These are phyloP conservation scores for Colletotrichum musicola DNA, from an alignment of 2,329 filamentous ascomycete species.

Conservation along the genomic window DNA sequence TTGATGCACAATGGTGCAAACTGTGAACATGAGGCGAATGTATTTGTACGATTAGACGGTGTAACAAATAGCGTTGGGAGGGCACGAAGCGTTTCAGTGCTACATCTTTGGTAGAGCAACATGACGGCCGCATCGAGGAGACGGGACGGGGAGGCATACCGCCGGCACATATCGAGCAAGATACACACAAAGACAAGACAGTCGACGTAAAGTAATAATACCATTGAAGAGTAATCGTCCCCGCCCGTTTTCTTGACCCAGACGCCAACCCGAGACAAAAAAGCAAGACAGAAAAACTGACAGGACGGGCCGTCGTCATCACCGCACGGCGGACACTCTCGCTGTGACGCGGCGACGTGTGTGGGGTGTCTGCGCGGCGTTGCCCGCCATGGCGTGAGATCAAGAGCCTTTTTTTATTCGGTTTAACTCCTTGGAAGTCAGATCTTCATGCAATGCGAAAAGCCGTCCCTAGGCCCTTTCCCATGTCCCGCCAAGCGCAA, in stretches of 20 bases:
- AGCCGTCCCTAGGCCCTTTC: slow-evolving; percentile 33
- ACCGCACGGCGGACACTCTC: neutral
- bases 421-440: slow-evolving; percentile 39
- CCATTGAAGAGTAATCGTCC: slow-evolving; percentile 24
- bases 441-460: slow-evolving; percentile 41
- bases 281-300: slow-evolving; percentile 8
- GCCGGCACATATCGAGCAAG: neutral
- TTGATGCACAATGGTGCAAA: neutral
- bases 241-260: slow-evolving; percentile 18
- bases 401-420: slow-evolving; percentile 42
- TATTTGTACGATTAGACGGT: slow-evolving; percentile 16
- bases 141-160: neutral
- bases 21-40: neutral
- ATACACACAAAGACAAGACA: neutral
- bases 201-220: slow-evolving; percentile 33
- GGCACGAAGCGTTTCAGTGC: neutral
- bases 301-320: slow-evolving; percentile 3
- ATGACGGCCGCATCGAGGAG: neutral
- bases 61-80: slow-evolving; percentile 5
- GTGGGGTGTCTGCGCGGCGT: neutral
- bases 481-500: slow-evolving; percentile 39
- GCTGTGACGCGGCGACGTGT: neutral
- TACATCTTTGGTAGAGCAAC: neutral
- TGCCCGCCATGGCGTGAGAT: slow-evolving; percentile 25
- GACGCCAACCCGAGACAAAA: slow-evolving; percentile 18